Conservation (phyloP, 306 rosid species). For the Leucaena leucocephala region DNA sequence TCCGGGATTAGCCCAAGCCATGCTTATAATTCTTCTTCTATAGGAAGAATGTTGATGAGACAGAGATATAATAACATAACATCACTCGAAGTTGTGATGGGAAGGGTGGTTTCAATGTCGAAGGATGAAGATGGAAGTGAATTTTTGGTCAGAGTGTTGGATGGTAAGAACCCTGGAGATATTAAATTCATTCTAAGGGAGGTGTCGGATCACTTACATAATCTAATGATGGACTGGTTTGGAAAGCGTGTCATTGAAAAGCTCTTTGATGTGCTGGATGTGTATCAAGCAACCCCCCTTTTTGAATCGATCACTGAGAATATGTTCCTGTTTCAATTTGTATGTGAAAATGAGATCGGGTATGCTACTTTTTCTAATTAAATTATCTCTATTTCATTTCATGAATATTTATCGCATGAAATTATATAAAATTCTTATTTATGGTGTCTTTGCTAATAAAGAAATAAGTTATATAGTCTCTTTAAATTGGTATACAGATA, state of each 20-base stretch:
- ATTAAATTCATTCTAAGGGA: background rate
- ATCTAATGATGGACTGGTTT: constrained; percentile 30
- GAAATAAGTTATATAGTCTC: no score
- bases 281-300: background rate
- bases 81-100: constrained; percentile 11
- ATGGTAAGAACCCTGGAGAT: background rate
- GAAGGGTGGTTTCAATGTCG: constrained; percentile 23
- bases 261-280: constrained; percentile 20
- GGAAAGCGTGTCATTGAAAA: constrained; percentile 30
- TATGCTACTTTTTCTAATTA: background rate
- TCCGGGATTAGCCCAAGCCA: background rate
- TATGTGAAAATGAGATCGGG: constrained; percentile 45
- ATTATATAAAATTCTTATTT: background rate
- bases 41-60: background rate
- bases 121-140: background rate
- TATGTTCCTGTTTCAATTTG: background rate
- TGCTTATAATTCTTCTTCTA: background rate
- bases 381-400: background rate
- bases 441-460: no score
- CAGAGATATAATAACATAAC: background rate
- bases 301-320: background rate
- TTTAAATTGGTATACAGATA: no score
- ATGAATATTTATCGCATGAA: no score
- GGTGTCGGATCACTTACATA: constrained; percentile 7
- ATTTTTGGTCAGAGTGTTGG: constrained; percentile 11